Base-by-base conservation (phyloP, 352 stramenopile genomes). In the Globisporangium ultimum region DNA sequence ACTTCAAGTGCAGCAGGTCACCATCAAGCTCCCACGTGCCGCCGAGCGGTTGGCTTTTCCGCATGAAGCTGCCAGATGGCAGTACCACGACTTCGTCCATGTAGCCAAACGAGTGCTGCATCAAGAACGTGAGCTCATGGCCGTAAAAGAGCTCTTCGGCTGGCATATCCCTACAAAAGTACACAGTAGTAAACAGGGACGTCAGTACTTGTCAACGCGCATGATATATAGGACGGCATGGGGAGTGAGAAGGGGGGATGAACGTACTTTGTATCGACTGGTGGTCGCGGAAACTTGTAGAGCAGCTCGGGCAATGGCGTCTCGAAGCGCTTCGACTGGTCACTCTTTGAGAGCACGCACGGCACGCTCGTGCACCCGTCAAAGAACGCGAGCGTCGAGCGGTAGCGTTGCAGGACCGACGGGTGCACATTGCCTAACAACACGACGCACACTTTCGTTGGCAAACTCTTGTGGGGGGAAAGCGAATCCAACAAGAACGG, bases 1-100 rank as follows among this genome's bases (percentile, higher is more conserved):
- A 95, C 51, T 88, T 88, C 17, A 95, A 61, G 64, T 93, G 85
- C 48, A 95, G 58, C 46, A 93, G 67, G 58, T 95, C 84, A 13
- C 84, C 86, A 42, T 91, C 81, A 1, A 95, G 56, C 49, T 83
- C 66, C 86, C 86, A 95, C 24, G 76, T 90, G 12, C 86, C 86
- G 43, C 80, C 82, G 8, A 80, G 55, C 7, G 80, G 76, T 43
- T 89, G 82, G 42, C 60, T 87, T 61, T 90, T 88, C 22, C 84
- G 79, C 46, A 68, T 70, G 58, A 95, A 95, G 3, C 59, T 72
- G 0, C 84, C 80, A 9, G 53, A 64, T 2, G 84, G 84, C 22
- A 74, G 59, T 5, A 93, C 54, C 18, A 90, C 73, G 15, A 95
- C 48, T 54, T 95, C 86, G 54, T 95, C 86, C 21, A 67, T 92